Conservation (phyloP, 2,329 filamentous ascomycete genomes). For the Hypoxylon rubiginosum region DNA sequence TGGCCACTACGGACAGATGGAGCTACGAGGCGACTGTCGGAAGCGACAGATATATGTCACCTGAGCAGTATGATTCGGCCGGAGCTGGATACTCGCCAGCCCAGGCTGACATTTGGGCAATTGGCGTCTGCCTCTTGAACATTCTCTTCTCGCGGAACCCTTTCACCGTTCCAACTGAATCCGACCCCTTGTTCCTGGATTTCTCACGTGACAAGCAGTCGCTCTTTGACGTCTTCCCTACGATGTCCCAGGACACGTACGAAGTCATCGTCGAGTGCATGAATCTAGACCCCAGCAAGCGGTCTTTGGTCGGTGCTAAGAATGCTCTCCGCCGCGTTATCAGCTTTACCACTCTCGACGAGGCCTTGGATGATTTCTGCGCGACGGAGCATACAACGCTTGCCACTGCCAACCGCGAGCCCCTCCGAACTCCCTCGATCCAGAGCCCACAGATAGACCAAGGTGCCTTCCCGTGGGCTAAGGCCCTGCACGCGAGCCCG, state of each 20-base stretch:
- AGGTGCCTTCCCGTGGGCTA: constrained; percentile 94
- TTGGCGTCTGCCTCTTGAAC: constrained; percentile 96
- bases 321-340: constrained; percentile 83
- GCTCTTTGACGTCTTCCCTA: constrained; percentile 97
- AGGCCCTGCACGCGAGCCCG: constrained; percentile 83
- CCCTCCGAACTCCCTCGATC: constrained; percentile 93
- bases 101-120: constrained; percentile 95
- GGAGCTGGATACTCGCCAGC: constrained; percentile 91
- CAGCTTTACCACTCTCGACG: constrained; percentile 94
- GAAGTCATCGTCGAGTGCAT: constrained; percentile 93
- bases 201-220: constrained; percentile 95
- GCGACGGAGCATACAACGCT: constrained; percentile 81
- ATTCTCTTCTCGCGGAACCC: constrained; percentile 97
- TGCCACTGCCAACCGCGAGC: constrained; percentile 91
- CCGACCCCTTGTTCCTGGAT: constrained; percentile 93
- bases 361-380: constrained; percentile 93
- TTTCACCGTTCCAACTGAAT: constrained; percentile 89
- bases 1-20: constrained; percentile 91
- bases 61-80: constrained; percentile 94
- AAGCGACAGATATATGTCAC: constrained; percentile 99
- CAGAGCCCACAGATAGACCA: constrained; percentile 85
- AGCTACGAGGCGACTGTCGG: constrained; percentile 94
- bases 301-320: constrained; percentile 83
- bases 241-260: constrained; percentile 98
- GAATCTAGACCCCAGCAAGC: constrained; percentile 90